Evolutionary conservation across 495 filamentous ascomycete genomes (phyloP), one percentile per base, ranked within the genome.

Genomic region (Neurospora sp.): DNA sequence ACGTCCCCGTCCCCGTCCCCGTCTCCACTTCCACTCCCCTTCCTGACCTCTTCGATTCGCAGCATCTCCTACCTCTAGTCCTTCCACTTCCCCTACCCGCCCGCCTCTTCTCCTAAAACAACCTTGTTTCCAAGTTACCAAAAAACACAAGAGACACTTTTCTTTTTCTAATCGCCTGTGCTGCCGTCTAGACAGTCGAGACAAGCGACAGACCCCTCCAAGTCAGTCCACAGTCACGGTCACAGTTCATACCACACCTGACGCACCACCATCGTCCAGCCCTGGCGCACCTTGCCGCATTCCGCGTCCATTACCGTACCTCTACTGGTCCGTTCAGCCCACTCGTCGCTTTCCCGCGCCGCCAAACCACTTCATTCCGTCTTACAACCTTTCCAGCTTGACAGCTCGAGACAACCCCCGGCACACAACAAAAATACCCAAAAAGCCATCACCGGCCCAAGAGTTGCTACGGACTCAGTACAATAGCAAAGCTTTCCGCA

Each of bases 321-420:
- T 61, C 53, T 65, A 65, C 53, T 65, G 53, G 53, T 65, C 27
- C 53, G 53, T 65, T 37, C 27, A 65, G 14, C 53, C 53, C 53
- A 65, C 27, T 65, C 3, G 14, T 31, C 53, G 27, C 53, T 16
- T 74, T 74, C 74, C 77, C 74, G 75, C 35, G 72, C 77, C 70
- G 9, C 61, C 70, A 68, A 73, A 71, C 72, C 61, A 76, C 74
- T 73, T 74, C 77, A 78, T 80, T 77, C 73, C 77, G 75, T 73
- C 70, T 68, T 69, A 61, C 53, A 73, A 69, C 69, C 76, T 73
- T 77, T 75, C 74, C 76, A 72, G 68, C 53, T 65, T 65, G 27
- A 65, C 75, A 74, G 69, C 38, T 71, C 70, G 70, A 71, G 20
- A 71, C 39, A 35, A 44, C 70, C 22, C 69, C 72, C 72, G 72